These are phyloP conservation scores for Didymella pinodella DNA, from an alignment of 2,329 filamentous ascomycete genomes.

Conservation along the genomic window DNA sequence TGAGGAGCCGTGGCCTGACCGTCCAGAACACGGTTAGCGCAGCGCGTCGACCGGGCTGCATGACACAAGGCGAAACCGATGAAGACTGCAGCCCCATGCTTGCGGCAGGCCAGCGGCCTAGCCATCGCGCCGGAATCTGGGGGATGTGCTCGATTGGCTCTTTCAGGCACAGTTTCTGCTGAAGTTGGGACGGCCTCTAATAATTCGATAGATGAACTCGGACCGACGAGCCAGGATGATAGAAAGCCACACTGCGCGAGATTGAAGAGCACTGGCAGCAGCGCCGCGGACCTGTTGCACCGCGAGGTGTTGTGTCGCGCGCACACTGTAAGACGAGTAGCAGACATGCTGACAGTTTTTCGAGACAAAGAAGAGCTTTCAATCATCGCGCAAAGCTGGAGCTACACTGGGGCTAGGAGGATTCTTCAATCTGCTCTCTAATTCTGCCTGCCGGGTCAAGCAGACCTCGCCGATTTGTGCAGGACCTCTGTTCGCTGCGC, in stretches of 20 bases:
- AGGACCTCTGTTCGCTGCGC: background rate
- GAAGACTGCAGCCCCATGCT: constrained; percentile 3
- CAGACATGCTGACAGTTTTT: constrained; percentile 8
- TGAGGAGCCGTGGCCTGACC: constrained; percentile 10
- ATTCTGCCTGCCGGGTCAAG: no score
- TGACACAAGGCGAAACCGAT: constrained; percentile 13
- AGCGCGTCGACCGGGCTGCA: constrained; percentile 6
- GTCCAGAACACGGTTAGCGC: constrained; percentile 10
- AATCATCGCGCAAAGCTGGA: constrained; percentile 4
- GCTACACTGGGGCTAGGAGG: constrained; percentile 9
- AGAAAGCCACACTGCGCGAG: background rate
- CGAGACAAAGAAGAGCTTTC: constrained; percentile 2
- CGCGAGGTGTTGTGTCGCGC: background rate
- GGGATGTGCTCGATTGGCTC: constrained; percentile 20
- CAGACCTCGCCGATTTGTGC: background rate
- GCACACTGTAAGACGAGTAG: background rate
- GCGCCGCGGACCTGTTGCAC: background rate
- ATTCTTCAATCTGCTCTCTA: background rate
- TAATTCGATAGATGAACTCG: constrained; percentile 12
- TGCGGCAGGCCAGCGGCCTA: constrained; percentile 17
- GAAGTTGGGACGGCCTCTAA: background rate
- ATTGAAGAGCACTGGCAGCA: background rate
- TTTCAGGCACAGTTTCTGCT: background rate
- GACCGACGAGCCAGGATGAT: constrained; percentile 13
- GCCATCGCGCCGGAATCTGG: constrained; percentile 18